phyloP scores from a whole-genome alignment of 2,329 filamentous ascomycete species.

The Botrytis fabae region DNA sequence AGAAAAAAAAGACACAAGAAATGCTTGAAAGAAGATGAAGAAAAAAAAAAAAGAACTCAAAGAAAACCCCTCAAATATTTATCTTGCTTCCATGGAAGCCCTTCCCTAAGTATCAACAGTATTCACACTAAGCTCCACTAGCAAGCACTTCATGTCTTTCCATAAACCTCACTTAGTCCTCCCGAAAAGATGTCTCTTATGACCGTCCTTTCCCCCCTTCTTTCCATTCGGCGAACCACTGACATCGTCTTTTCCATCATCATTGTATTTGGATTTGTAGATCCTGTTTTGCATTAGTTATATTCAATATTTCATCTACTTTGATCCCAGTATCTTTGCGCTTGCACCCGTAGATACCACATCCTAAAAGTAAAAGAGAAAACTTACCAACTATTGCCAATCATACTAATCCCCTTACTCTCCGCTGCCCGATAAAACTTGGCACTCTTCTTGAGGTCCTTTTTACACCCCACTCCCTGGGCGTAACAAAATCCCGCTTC shows the following conservation, averaged over 20 bases:
- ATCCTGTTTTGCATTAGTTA: slow-evolving; percentile 61
- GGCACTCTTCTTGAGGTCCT: slow-evolving; percentile 92
- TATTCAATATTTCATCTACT: background rate
- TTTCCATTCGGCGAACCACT: slow-evolving; percentile 33
- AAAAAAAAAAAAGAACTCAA: background rate
- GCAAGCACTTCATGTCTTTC: background rate
- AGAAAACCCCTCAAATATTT: background rate
- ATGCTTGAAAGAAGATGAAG: background rate
- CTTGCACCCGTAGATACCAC: background rate
- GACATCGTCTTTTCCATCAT: slow-evolving; percentile 49
- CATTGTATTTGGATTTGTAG: slow-evolving; percentile 91
- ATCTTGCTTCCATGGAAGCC: background rate
- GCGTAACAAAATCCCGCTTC: slow-evolving; percentile 97
- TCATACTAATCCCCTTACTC: slow-evolving; percentile 93
- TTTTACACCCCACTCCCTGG: slow-evolving; percentile 90
- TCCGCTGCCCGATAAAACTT: slow-evolving; percentile 89
- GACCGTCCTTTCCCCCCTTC: slow-evolving; percentile 63
- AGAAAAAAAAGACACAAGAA: background rate
- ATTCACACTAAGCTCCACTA: background rate
- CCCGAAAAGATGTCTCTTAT: slow-evolving; percentile 73
- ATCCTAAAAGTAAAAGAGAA: background rate
- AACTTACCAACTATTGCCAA: slow-evolving; percentile 94
- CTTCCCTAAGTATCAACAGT: slow-evolving; percentile 7
- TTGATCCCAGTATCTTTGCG: no score
- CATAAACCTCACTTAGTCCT: slow-evolving; percentile 31